Conservation (phyloP, 371 early-diverging fungal genomes). For the Coemansia sp. region DNA sequence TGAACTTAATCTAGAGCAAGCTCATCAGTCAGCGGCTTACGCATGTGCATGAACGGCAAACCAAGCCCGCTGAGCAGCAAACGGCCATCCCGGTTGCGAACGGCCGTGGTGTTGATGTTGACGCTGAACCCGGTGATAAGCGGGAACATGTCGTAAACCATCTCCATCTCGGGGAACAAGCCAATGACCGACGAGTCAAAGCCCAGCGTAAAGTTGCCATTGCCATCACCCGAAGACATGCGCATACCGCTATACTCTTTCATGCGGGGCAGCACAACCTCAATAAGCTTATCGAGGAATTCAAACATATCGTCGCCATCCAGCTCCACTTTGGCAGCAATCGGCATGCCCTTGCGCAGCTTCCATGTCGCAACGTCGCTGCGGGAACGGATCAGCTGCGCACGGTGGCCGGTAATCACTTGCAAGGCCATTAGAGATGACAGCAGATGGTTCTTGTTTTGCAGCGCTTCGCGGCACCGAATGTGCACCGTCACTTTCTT, state of each 20-base stretch:
- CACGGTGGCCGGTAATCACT: conserved; percentile 80
- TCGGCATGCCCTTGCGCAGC: conserved; percentile 84
- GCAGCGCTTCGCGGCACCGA: conserved; percentile 70
- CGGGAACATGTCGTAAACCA: conserved; percentile 89
- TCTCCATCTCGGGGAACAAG: conserved; percentile 95
- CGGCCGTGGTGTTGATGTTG: conserved; percentile 80
- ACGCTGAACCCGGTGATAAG: conserved; percentile 84
- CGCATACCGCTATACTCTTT: conserved; percentile 88
- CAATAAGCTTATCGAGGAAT: conserved; percentile 91
- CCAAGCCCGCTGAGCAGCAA: conserved; percentile 86
- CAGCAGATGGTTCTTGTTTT: conserved; percentile 84
- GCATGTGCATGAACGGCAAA: conserved; percentile 71
- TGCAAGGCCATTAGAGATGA: conserved; percentile 90
- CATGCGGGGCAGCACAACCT: conserved; percentile 90
- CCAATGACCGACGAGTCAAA: conserved; percentile 80
- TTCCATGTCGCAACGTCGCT: conserved; percentile 81
- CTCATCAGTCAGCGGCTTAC: conserved; percentile 39
- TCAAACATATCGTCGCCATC: conserved; percentile 86
- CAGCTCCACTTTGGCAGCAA: conserved; percentile 77
- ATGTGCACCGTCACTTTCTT: conserved; percentile 51
- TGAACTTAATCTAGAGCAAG: conserved; percentile 8
- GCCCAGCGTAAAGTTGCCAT: conserved; percentile 82
- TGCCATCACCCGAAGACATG: conserved; percentile 73
- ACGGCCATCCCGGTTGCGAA: conserved; percentile 77
- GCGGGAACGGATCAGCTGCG: conserved; percentile 79